Evolutionary conservation across 2,329 filamentous ascomycete genomes (phyloP).

Genomic region (Helotiales sp.): DNA sequence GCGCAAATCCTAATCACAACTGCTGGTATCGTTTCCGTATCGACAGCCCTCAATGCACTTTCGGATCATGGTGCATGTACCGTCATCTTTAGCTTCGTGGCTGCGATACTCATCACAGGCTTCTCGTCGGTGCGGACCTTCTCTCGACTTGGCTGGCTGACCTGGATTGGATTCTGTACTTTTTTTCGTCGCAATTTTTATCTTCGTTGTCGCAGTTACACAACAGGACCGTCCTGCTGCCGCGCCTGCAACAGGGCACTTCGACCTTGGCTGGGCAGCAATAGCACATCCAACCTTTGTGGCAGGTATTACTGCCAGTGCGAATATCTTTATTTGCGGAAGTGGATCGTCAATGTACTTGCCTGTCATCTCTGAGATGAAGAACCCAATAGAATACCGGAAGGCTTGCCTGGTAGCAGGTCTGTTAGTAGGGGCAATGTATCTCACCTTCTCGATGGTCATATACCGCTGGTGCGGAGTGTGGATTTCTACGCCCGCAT

Average conservation of each 20-base stretch:
- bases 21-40: constrained; percentile 57
- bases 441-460: constrained; percentile 54
- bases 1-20: constrained; percentile 53
- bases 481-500: constrained; percentile 60
- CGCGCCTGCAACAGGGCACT: constrained; percentile 56
- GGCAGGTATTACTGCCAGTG: constrained; percentile 54
- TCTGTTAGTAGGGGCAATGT: constrained; percentile 54
- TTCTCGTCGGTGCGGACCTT: constrained; percentile 2
- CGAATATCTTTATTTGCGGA: constrained; percentile 58
- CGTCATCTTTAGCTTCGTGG: constrained; percentile 53
- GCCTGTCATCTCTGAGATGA: constrained; percentile 65
- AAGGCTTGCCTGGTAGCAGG: constrained; percentile 58
- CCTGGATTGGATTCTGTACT: neutral
- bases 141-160: neutral
- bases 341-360: constrained; percentile 59
- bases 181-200: neutral
- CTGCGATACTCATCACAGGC: constrained; percentile 21
- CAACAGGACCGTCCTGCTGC: constrained; percentile 56
- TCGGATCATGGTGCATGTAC: constrained; percentile 57
- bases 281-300: constrained; percentile 57
- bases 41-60: constrained; percentile 58
- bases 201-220: constrained; percentile 50
- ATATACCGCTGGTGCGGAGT: constrained; percentile 58
- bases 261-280: constrained; percentile 58
- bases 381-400: constrained; percentile 55